Conservation (phyloP, 2,329 filamentous ascomycete genomes). For the Tolypocladium paradoxum region DNA sequence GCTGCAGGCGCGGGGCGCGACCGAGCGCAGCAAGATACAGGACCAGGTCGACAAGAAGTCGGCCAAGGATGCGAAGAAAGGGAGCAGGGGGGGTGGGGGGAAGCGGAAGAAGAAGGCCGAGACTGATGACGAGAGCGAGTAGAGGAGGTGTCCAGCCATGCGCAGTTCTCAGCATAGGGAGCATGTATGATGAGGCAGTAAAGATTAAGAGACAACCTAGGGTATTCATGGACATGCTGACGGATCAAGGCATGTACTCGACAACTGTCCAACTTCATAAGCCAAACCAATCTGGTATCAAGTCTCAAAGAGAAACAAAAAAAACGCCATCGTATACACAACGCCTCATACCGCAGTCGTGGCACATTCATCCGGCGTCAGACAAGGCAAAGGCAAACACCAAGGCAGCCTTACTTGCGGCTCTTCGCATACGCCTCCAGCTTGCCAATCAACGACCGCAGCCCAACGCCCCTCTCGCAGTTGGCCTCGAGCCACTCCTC, state of each 20-base stretch:
- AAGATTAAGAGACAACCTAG: background rate
- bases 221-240: background rate
- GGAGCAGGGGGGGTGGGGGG: background rate
- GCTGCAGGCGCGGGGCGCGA: conserved; percentile 55
- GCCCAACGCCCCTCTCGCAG: conserved; percentile 66
- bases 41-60: conserved; percentile 69
- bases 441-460: conserved; percentile 60
- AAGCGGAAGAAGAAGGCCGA: conserved; percentile 26
- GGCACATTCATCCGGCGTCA: background rate
- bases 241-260: background rate
- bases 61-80: conserved; percentile 41
- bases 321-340: background rate
- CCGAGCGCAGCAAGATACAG: conserved; percentile 64
- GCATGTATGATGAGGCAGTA: background rate
- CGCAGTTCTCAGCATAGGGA: no score
- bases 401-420: conserved; percentile 14
- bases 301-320: background rate
- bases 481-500: conserved; percentile 72
- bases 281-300: background rate
- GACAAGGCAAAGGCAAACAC: background rate
- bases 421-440: conserved; percentile 40
- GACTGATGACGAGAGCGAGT: conserved; percentile 14
- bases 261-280: background rate
- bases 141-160: background rate
- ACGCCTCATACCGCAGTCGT: background rate